These are phyloP conservation scores for Gryganskiella cystojenkinii DNA, from an alignment of 192 early-diverging fungal species.

Conservation along the genomic window DNA sequence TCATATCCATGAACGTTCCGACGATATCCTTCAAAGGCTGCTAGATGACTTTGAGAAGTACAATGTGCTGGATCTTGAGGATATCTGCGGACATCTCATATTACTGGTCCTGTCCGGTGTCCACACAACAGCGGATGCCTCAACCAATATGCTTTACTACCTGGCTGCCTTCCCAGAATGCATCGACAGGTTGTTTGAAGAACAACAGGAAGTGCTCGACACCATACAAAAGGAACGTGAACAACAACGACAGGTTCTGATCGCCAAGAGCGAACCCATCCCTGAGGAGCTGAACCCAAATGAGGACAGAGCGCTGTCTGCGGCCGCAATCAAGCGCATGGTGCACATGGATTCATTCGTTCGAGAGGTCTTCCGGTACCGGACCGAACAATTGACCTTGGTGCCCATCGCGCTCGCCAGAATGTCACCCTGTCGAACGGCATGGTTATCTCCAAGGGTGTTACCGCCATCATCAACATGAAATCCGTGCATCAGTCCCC, in stretches of 20 bases:
- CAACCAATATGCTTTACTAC: constrained; percentile 38
- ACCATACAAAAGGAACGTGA: constrained; percentile 24
- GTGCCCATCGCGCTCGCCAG: constrained; percentile 35
- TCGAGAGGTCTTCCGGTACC: constrained; percentile 49
- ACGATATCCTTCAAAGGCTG: constrained; percentile 51
- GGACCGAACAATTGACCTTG: constrained; percentile 21
- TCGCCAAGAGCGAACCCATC: constrained; percentile 18
- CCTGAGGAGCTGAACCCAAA: constrained; percentile 37
- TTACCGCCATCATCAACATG: constrained; percentile 28
- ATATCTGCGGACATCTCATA: constrained; percentile 40
- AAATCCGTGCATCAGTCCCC: constrained; percentile 22
- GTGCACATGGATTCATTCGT: constrained; percentile 56
- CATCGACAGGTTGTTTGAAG: constrained; percentile 39
- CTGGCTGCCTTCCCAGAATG: constrained; percentile 35
- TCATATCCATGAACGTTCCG: constrained; percentile 12
- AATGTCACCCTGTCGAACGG: constrained; percentile 47
- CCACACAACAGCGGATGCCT: constrained; percentile 43
- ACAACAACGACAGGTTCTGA: constrained; percentile 10
- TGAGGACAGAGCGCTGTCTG: constrained; percentile 26
- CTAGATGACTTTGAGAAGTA: constrained; percentile 51
- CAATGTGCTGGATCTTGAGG: constrained; percentile 30
- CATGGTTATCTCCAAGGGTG: constrained; percentile 32
- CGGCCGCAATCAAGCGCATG: constrained; percentile 41
- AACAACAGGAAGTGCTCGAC: constrained; percentile 45
- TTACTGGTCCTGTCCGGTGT: constrained; percentile 48